Base-by-base conservation (phyloP, 345 rosid species). In the Gossypium herbaceum region DNA sequence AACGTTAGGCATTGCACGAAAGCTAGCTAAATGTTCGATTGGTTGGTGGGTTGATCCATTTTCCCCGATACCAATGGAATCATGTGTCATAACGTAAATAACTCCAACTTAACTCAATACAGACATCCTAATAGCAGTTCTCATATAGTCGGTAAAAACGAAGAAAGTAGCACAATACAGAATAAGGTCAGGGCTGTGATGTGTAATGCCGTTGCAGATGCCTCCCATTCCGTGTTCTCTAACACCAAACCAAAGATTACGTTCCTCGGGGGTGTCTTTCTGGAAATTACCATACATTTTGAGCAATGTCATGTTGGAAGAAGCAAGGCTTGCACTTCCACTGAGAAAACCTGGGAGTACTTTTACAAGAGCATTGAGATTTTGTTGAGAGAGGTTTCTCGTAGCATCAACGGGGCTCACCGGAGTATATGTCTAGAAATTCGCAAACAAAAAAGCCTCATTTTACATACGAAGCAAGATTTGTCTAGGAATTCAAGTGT, bases 41-140 rank as follows among this genome's bases (percentile, higher is more conserved):
- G 98, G 98, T 80, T 96, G 98, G 81, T 92, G 99, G 74, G 99
- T 96, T 47, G 99, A 98, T 69, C 99, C 98, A 72, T 96, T 98
- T 79, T 96, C 98, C 66, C 98, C 98, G 7, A 93, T 94, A 78
- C 99, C 99, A 76, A 96, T 96, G 5, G 99, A 96, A 73, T 96
- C 99, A 19, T 96, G 98, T 76, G 99, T 96, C 98, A 96, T 93
- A n/a, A 96, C 94, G 62, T 96, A 96, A 76, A 96, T 93, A 65
- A 93, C 99, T 64, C 99, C 89, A 56, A 97, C 89, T 83, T 93
- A 89, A 56, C 72, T 73, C 83, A 93, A 81, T 70, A 97, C 97
- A 22, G 98, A 90, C 69, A 96, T 87, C 78, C 98, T 87, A 12
- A 96, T 96, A 41, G 99, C 97, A 74, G 87, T 97, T 80, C 97